phyloP scores from a whole-genome alignment of 768 basidiomycete genomes.

The Kwoniella dendrophila region DNA sequence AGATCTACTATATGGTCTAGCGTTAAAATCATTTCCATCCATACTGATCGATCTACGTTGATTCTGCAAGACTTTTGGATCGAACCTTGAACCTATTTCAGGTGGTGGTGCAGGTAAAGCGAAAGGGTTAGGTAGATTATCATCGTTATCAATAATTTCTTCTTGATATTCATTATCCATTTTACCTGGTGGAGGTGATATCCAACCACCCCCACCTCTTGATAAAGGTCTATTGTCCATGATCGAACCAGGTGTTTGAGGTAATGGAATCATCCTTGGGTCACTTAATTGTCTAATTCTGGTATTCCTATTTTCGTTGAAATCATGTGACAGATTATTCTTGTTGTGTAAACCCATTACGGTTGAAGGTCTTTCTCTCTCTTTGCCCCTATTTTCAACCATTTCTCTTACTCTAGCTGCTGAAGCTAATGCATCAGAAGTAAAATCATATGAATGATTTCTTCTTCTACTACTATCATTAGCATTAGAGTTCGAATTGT shows the following conservation, averaged over 20 bases:
- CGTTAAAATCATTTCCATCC: neutral
- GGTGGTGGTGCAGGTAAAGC: conserved; percentile 68
- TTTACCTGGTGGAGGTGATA: conserved; percentile 7
- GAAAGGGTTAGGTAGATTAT: conserved; percentile 63
- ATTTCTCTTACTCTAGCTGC: conserved; percentile 9
- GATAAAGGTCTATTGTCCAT: conserved; percentile 13
- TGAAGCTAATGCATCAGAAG: conserved; percentile 16
- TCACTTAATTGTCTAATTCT: conserved; percentile 11
- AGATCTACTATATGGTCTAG: neutral
- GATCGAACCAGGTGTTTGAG: conserved; percentile 25
- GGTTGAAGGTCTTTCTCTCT: neutral
- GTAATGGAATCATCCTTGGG: conserved; percentile 42
- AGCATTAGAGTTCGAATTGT: neutral
- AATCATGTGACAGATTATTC: neutral
- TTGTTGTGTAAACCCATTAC: conserved; percentile 6
- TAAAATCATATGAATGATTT: conserved; percentile 15
- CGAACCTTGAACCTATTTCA: conserved; percentile 70
- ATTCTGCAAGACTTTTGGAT: conserved; percentile 66
- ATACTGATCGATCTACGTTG: conserved; percentile 16
- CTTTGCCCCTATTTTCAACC: conserved; percentile 5
- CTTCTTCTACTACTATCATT: neutral
- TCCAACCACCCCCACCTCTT: conserved; percentile 7
- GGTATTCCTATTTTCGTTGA: neutral
- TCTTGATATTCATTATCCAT: conserved; percentile 12
- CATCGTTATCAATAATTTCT: neutral